These are phyloP conservation scores for Quambalaria eucalypti DNA, from an alignment of 1,284 basidiomycete species.

Conservation along the genomic window DNA sequence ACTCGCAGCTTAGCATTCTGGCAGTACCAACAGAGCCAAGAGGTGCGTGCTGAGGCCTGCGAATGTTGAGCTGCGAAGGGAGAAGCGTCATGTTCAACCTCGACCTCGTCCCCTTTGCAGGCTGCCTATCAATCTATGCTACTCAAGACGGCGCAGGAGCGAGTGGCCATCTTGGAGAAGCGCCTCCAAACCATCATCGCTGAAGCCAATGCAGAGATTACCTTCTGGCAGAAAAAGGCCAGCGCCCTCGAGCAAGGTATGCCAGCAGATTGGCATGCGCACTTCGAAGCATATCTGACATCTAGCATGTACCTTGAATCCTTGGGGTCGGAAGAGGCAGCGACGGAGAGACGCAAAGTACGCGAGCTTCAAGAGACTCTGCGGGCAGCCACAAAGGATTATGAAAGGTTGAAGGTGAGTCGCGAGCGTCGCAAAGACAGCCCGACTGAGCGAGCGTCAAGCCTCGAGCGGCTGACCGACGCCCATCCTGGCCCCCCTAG, in stretches of 20 bases:
- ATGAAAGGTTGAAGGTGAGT: not conserved
- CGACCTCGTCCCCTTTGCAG: not conserved
- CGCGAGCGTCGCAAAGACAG: no score
- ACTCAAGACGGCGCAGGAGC: conserved; percentile 16
- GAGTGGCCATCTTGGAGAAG: conserved; percentile 4
- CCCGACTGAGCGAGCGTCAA: no score
- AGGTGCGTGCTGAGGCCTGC: conserved; percentile 6
- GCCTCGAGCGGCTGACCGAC: no score
- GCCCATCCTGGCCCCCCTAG: no score
- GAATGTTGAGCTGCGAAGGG: not conserved
- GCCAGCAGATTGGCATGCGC: not conserved
- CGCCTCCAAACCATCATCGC: not conserved
- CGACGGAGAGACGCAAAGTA: not conserved
- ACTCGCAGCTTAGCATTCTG: conserved; percentile 18
- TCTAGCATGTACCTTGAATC: not conserved
- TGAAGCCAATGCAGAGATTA: conserved; percentile 1
- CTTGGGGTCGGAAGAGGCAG: not conserved
- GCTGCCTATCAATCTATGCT: conserved; percentile 14
- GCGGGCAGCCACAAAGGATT: not conserved
- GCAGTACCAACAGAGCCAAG: conserved; percentile 15
- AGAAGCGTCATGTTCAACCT: not conserved
- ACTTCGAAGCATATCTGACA: not conserved
- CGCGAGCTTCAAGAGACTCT: not conserved
- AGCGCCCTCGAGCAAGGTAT: not conserved
- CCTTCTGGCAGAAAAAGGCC: not conserved